Percentiles rank a stretch among this genome's conserved stretches.
phyloP scores from a whole-genome alignment of 176 grass and related monocot genomes.

The Aechmea fasciata region DNA sequence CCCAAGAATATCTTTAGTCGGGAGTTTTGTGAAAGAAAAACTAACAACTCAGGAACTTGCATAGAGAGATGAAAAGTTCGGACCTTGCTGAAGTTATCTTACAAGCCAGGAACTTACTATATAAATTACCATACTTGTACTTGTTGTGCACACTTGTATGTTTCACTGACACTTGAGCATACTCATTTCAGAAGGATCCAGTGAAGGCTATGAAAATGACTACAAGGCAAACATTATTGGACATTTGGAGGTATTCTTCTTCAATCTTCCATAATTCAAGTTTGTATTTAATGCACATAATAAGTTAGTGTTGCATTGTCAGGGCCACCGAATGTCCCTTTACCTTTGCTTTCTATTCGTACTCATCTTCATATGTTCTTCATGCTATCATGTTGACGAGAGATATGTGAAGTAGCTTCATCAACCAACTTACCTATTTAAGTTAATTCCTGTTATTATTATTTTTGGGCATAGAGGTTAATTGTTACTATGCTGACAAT shows the following conservation, averaged over 20 bases:
- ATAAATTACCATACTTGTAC: not conserved
- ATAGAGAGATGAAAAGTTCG: too few relatives aligned
- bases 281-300: not conserved
- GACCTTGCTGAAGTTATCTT: too few relatives aligned
- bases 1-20: too few relatives aligned
- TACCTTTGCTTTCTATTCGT: not conserved
- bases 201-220: constrained; percentile 81
- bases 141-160: not conserved
- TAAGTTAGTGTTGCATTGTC: not conserved
- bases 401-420: not conserved
- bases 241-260: constrained; percentile 68
- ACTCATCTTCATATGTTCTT: not conserved
- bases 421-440: not conserved
- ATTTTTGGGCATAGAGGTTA: not conserved
- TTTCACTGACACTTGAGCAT: not conserved
- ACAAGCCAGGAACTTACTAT: too few relatives aligned
- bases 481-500: too few relatives aligned
- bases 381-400: not conserved
- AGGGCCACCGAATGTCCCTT: not conserved
- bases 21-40: too few relatives aligned
- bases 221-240: constrained; percentile 68
- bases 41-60: too few relatives aligned
- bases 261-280: not conserved
- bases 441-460: not conserved
- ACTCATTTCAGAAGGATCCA: constrained; percentile 63